phyloP scores from a whole-genome alignment of 2,329 filamentous ascomycete genomes.

The Trichoderma asperellum region DNA sequence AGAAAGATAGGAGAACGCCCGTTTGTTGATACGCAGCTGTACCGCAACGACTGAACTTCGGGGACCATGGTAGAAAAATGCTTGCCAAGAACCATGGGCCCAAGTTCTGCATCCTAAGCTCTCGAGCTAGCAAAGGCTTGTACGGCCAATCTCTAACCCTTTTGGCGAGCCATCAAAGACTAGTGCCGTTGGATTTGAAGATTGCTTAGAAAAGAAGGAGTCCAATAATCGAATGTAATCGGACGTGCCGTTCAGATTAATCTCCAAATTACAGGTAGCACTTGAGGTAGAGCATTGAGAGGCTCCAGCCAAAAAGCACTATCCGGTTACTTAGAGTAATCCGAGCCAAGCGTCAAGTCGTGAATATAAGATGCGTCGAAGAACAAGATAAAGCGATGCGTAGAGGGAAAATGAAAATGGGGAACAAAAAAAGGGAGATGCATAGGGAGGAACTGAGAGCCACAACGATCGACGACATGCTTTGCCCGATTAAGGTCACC shows the following conservation, averaged over 20 bases:
- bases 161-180: slow-evolving; percentile 12
- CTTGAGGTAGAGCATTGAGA: slow-evolving; percentile 14
- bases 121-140: slow-evolving; percentile 26
- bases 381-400: slow-evolving; percentile 49
- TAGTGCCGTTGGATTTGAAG: slow-evolving; percentile 29
- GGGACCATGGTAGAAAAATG: slow-evolving; percentile 6
- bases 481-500: slow-evolving; percentile 7
- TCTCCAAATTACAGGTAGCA: slow-evolving; percentile 31
- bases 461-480: slow-evolving; percentile 28
- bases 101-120: slow-evolving; percentile 26
- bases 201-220: slow-evolving; percentile 30
- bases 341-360: slow-evolving; percentile 48
- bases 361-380: slow-evolving; percentile 46
- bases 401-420: slow-evolving; percentile 37
- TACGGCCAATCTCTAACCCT: slow-evolving; percentile 19
- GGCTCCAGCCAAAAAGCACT: slow-evolving; percentile 14
- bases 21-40: slow-evolving; percentile 41
- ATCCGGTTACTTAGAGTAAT: slow-evolving; percentile 35
- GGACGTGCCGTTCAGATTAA: slow-evolving; percentile 47
- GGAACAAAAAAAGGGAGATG: slow-evolving; percentile 31
- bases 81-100: slow-evolving; percentile 2
- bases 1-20: slow-evolving; percentile 39
- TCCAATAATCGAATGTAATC: slow-evolving; percentile 39
- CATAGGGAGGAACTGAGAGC: slow-evolving; percentile 33
- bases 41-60: slow-evolving; percentile 44